Base-by-base conservation (phyloP, 2,329 filamentous ascomycete species). In the Gnomoniopsis sp. region DNA sequence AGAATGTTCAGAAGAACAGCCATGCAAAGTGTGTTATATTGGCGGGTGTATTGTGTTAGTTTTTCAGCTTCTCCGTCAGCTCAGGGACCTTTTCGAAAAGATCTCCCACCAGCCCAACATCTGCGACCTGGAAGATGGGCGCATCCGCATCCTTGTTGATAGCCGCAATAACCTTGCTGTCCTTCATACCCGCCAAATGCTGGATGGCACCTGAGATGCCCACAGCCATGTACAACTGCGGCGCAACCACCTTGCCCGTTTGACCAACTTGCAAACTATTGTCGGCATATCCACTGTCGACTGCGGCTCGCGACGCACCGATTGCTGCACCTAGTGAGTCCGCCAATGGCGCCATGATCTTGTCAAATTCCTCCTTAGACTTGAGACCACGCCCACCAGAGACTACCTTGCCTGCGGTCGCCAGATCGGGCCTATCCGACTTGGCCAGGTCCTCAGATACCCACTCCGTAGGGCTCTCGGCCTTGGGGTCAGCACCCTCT, bases 141-240 rank as follows among this genome's bases (percentile, higher is more conserved):
- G 95, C 95, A 75, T 99, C 95, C 4, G 87, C 80, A 71, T 99
- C 95, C 80, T 99, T 99, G 82, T 99, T 99, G 71, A 99, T 98
- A 15, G 91, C 91, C 22, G 93, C 95, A 77, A 99, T 99, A 60
- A 99, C 95, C 80, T 99, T 99, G 80, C 92, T 97, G 72, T 99
- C 95, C 84, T 99, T 99, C 95, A 99, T 99, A 71, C 95, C 95
- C 34, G 95, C 95, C 76, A 99, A 76, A 80, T 99, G 95, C 78
- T 99, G 95, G 67, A 99, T 99, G 22, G 95, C 95, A 55, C 95
- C 95, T 10, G 91, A 96, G 67, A 99, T 98, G 70, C 95, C 95
- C 14, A 93, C 93, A 55, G 92, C 96, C 66, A 99, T 83, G 73
- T 99, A 99, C 62, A 99, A 79, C 75, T 99, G 88, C 60, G 95